phyloP scores from a whole-genome alignment of 305 asterid species.

The Coffea humblotiana region DNA sequence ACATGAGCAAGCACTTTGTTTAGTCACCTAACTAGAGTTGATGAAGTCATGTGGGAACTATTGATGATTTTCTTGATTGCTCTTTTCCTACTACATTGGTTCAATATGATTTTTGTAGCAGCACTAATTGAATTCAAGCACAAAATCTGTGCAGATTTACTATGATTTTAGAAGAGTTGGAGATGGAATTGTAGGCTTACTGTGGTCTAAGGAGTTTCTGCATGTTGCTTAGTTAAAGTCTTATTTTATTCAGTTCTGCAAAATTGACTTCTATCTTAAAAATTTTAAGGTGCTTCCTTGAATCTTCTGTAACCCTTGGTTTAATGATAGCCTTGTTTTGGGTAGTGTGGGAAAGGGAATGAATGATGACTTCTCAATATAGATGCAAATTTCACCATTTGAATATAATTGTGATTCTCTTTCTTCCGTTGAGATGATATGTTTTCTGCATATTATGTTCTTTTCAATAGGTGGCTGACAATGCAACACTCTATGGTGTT shows the following conservation, averaged over 20 bases:
- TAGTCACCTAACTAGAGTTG: not conserved
- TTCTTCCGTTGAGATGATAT: not conserved
- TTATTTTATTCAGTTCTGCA: not conserved
- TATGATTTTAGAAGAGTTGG: not conserved
- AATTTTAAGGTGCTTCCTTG: not conserved
- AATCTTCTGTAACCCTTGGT: not conserved
- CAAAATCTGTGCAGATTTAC: not conserved
- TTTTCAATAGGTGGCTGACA: conserved; percentile 79
- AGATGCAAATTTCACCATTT: not conserved
- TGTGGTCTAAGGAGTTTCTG: not conserved
- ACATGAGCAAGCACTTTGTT: not conserved
- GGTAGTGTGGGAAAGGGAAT: not conserved
- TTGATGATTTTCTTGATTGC: not conserved
- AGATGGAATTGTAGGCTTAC: not conserved
- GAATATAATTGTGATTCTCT: not conserved
- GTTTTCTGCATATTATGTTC: conserved; percentile 30
- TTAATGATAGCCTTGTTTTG: not conserved
- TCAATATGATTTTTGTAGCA: not conserved
- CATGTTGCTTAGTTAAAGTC: not conserved
- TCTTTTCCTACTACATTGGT: not conserved
- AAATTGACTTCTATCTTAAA: not conserved
- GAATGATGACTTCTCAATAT: not conserved
- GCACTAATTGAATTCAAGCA: not conserved
- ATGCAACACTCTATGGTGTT: conserved; percentile 91
- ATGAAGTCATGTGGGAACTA: not conserved